Base-by-base conservation (phyloP, 495 filamentous ascomycete species). In the Clohesyomyces aquaticus region DNA sequence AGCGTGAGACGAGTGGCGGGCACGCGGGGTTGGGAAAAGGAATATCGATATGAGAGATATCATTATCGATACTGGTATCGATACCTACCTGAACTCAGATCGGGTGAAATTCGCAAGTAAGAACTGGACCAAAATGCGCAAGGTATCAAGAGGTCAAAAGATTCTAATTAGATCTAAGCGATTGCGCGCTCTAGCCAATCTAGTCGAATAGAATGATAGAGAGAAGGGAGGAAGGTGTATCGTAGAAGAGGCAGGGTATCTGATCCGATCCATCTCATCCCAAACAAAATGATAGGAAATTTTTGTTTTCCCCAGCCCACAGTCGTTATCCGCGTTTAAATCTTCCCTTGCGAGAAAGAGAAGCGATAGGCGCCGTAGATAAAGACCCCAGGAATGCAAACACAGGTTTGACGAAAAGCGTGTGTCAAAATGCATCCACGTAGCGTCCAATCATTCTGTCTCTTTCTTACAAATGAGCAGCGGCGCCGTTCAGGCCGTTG, bases 361-460 rank as follows among this genome's bases (percentile, higher is more conserved):
- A 45, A 46, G 42, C 26, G 25, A 46, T 51, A 61, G 28, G 43
- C 35, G 55, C 55, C 47, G 45, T 35, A n/a, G n/a, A n/a, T n/a
- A n/a, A n/a, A n/a, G n/a, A n/a, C n/a, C n/a, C n/a, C n/a, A n/a
- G 50, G 21, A 61, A 61, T 61, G 56, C 63, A 59, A 42, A 27
- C 35, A 59, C n/a, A n/a, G n/a, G 32, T 45, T 42, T 65, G 62
- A 52, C 62, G 62, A 65, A 65, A 65, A 65, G 62, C 62, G 28
- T 65, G 55, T 65, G 62, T 52, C 62, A 52, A 55, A 3, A 63
- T 63, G 60, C 60, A 29, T 23, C 25, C 46, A 22, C 18, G n/a
- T 47, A 16, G 4, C n/a, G n/a, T n/a, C 32, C 32, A 6, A 11
- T 55, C 25, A n/a, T 26, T 19, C 32, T n/a, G 21, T 50, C 10